phyloP scores from a whole-genome alignment of 805 yeast species.

The Candida pseudoglaebosa region DNA sequence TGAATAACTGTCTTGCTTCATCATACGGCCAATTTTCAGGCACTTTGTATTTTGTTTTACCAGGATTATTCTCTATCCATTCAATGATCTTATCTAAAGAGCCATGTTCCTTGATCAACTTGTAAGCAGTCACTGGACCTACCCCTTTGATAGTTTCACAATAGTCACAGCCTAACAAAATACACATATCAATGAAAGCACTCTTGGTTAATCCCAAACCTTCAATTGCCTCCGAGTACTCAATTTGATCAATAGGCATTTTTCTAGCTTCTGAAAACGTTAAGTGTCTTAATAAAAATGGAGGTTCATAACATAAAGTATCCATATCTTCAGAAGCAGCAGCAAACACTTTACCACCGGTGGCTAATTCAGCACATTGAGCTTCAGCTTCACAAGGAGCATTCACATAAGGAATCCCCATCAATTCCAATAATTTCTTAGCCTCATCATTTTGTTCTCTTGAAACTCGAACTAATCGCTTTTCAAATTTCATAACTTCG shows the following conservation, averaged over 20 bases:
- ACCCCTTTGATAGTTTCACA: slow-evolving; percentile 93
- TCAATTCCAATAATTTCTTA: slow-evolving; percentile 66
- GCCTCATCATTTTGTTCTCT: slow-evolving; percentile 93
- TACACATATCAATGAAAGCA: slow-evolving; percentile 87
- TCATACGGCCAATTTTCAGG: slow-evolving; percentile 95
- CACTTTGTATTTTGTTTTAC: slow-evolving; percentile 64
- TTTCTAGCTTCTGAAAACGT: slow-evolving; percentile 94
- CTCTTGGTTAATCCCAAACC: slow-evolving; percentile 70
- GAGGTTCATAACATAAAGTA: slow-evolving; percentile 88
- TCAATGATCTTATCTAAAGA: slow-evolving; percentile 75
- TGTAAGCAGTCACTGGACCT: slow-evolving; percentile 93
- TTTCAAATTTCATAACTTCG: slow-evolving; percentile 70
- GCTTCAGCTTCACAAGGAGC: slow-evolving; percentile 99
- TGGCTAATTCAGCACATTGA: slow-evolving; percentile 92
- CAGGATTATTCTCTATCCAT: slow-evolving; percentile 51
- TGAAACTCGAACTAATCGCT: slow-evolving; percentile 86
- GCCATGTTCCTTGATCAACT: slow-evolving; percentile 81
- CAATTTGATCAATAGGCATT: slow-evolving; percentile 84
- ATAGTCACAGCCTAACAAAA: slow-evolving; percentile 93
- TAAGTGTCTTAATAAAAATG: slow-evolving; percentile 77
- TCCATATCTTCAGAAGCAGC: slow-evolving; percentile 99
- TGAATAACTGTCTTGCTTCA: slow-evolving; percentile 81
- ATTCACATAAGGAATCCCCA: slow-evolving; percentile 93
- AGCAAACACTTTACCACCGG: slow-evolving; percentile 87
- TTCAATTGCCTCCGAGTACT: slow-evolving; percentile 61